Evolutionary conservation across 2,329 filamentous ascomycete genomes (phyloP), one percentile per base, ranked within the genome.

Genomic region (Sporothrix mexicana): DNA sequence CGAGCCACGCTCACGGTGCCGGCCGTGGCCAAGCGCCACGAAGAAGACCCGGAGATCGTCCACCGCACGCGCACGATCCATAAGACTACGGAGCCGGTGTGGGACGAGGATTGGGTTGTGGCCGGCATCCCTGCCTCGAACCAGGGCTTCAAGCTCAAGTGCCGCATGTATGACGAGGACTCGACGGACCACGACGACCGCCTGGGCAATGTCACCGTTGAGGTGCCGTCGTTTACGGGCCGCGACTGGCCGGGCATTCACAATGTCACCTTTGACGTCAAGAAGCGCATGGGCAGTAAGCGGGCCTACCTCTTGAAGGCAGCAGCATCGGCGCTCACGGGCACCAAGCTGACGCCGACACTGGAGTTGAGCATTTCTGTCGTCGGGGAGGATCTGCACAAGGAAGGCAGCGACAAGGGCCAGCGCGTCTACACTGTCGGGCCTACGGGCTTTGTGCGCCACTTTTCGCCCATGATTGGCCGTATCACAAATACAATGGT

Each of bases 81-180:
- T 73, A 88, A 87, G 76, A 91, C 87, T 55, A 91, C 89, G 0
- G 88, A 95, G 77, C 95, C 95, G 0, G 85, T 84, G 66, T 98
- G 95, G 95, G 87, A 97, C 66, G 89, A 91, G 51, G 88, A 93
- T 74, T 98, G 95, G 95, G 86, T 94, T 25, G 91, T 98, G 30
- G 93, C 93, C 74, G 97, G 97, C 77, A 87, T 98, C 1, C 95
- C 95, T 0, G 84, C 61, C 12, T 66, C 61, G n/a, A 17, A 66
- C 41, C 12, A 90, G 0, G 89, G 88, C 0, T 97, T 97, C 82
- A 88, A 86, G 72, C 86, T 98, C 77, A 97, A 97, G 80, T 94
- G 93, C 74, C 88, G 93, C 70, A 82, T 98, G 20, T 97, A 95
- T 81, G 95, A 98, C 78, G 95, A 98, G 80, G 95, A 98, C 81